Base-by-base conservation (phyloP, 2,329 filamentous ascomycete species). In the Cytospora mali region DNA sequence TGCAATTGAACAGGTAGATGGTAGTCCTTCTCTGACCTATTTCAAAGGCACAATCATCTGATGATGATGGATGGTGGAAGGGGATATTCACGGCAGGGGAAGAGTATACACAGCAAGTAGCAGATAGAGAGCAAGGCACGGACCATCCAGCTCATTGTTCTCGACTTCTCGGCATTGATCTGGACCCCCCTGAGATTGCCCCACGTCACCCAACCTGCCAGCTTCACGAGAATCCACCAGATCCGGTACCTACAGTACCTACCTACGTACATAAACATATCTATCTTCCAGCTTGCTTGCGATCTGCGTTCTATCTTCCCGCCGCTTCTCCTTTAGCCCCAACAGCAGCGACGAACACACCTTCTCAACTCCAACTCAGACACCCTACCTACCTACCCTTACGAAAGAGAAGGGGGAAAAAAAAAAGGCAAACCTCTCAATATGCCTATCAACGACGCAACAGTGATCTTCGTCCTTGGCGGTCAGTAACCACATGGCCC, bases 401-500 rank as follows among this genome's bases (percentile, higher is more conserved):
- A 16, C 31, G 5, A 23, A 51, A 13, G 28, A 29, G 2, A 35
- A 35, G n/a, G n/a, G n/a, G n/a, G n/a, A n/a, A n/a, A n/a, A n/a
- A n/a, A n/a, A n/a, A n/a, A n/a, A n/a, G n/a, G 35, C 10, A 7
- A n/a, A 29, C 31, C 48, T 27, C 35, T 48, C 54, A 63, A 57
- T 23, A 65, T 65, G 64, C 61, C 64, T 25, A 70, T 67, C 64
- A 67, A 62, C 64, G 65, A 68, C 59, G 28, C 59, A 51, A 61
- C 65, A 59, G 58, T 62, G 10, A 61, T 66, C 51, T 68, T 68
- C 58, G 67, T 66, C 55, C 63, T 63, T 55, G 57, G 62, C 61
- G 64, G 58, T 60, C 21, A 60, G 58, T 60, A 39, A 25, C 35
- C 18, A 33, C 35, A 16, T 28, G 7, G 35, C 13, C 5, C 13